phyloP scores from a whole-genome alignment of 352 stramenopile genomes.

The Phytophthora pseudosyringae region DNA sequence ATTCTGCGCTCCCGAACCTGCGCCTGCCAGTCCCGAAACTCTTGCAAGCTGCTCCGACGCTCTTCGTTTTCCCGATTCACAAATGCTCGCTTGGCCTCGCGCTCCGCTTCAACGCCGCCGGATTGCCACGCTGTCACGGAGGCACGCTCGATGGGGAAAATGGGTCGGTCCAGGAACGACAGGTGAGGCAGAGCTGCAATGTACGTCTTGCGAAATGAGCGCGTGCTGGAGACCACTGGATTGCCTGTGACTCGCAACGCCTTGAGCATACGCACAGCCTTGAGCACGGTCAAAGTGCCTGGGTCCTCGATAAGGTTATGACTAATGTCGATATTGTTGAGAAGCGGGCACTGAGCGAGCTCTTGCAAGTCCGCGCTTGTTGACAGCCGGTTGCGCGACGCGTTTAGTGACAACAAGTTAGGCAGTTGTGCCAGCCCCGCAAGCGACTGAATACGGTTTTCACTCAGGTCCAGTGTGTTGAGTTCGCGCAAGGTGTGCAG shows the following conservation, averaged over 20 bases:
- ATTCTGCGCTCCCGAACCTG: conserved; percentile 70
- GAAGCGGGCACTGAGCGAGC: conserved; percentile 65
- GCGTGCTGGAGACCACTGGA: conserved; percentile 89
- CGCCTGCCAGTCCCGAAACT: conserved; percentile 84
- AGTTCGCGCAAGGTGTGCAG: conserved; percentile 70
- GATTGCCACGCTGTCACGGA: conserved; percentile 86
- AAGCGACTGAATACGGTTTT: conserved; percentile 91
- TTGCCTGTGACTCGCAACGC: conserved; percentile 90
- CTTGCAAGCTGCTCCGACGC: conserved; percentile 62
- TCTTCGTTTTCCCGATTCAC: conserved; percentile 84
- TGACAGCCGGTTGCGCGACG: conserved; percentile 90
- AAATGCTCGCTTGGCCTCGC: conserved; percentile 69
- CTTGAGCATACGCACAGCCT: conserved; percentile 79
- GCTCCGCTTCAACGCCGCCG: conserved; percentile 91
- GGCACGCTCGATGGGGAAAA: conserved; percentile 93
- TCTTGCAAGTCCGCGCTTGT: conserved; percentile 74
- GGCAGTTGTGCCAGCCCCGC: conserved; percentile 79
- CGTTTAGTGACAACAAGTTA: conserved; percentile 89
- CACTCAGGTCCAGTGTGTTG: conserved; percentile 93
- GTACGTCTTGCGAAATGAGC: conserved; percentile 94
- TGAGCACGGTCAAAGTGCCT: conserved; percentile 81
- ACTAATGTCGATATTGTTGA: conserved; percentile 94
- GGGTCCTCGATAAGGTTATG: conserved; percentile 90
- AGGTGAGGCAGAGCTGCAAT: conserved; percentile 87
- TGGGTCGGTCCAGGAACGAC: conserved; percentile 93